Conservation (phyloP, 2,329 filamentous ascomycete genomes). For the Hypoxylon sp. region DNA sequence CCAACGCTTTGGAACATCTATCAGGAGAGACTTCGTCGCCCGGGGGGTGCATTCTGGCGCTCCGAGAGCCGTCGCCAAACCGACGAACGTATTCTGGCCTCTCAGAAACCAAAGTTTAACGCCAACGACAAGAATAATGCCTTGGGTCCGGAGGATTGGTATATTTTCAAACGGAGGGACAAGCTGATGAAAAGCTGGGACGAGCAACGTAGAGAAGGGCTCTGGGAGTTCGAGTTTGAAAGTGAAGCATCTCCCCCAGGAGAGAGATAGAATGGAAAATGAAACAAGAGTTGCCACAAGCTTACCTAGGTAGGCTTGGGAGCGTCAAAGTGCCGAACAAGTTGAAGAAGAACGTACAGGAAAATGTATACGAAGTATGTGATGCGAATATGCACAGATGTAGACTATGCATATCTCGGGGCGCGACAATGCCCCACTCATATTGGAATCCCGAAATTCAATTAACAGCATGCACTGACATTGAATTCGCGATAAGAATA, state of each 20-base stretch:
- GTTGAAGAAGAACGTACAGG: neutral
- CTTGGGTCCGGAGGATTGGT: conserved; percentile 5
- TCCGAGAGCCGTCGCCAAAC: conserved; percentile 1
- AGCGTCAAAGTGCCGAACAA: no score
- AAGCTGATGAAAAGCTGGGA: conserved; percentile 4
- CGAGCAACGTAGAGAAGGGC: neutral
- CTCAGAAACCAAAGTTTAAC: neutral
- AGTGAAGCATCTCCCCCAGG: no score
- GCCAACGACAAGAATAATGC: neutral
- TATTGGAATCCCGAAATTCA: neutral
- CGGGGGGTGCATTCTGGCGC: conserved; percentile 3
- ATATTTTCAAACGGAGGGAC: neutral
- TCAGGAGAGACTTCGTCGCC: neutral
- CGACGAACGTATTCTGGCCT: conserved; percentile 3
- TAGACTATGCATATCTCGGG: neutral
- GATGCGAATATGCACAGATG: neutral
- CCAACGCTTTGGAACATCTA: conserved; percentile 11
- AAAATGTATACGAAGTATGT: neutral
- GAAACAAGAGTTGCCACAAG: no score
- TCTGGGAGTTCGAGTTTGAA: neutral
- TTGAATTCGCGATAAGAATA: neutral
- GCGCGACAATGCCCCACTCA: neutral
- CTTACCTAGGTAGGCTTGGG: no score
- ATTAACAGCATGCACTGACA: neutral
- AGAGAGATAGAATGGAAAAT: no score